Evolutionary conservation across 169 alveolate species (phyloP), one percentile per base, ranked within the genome.

Genomic region (Plasmodium berghei): DNA sequence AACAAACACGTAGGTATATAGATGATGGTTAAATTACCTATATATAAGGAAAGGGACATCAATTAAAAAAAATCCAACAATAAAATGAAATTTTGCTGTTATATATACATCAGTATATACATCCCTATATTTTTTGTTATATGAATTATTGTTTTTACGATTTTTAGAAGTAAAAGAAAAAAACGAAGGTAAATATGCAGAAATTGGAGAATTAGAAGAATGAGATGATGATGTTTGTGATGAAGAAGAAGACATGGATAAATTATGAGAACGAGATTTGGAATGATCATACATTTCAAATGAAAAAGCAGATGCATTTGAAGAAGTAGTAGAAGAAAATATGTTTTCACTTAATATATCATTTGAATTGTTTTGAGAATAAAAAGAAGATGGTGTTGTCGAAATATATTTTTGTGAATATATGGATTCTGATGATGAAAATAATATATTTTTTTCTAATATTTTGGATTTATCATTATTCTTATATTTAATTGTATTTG

Each of bases 51-150:
- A 80, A 5, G 90, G 90, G 46, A 67, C 72, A n/a, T 80, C 90
- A 18, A 80, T 66, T 58, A 80, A 61, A 22, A 80, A 49, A 48
- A 80, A 80, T 16, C 90, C 90, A 20, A 80, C 83, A 18, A 80
- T 80, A 28, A 80, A 80, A 42, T 80, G 90, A 54, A 80, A 80
- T 59, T 80, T 80, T 20, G 90, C 90, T 3, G 90, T 80, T 20
- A 80, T 80, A 48, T 80, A 80, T 5, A 80, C 83, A 42, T 80
- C 90, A n/a, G 90, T 80, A 34, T 80, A 80, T 45, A 80, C 83
- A 46, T 80, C 90, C 63, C 46, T 80, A 54, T 42, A 80, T 18
- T 56, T 80, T 12, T 67, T 42, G 16, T 66, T 55, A 70, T 80
- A 22, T 9, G 66, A 67, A 18, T 80, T 80, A 40, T 52, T 66